phyloP scores from a whole-genome alignment of 257 asterid species.

The Striga asiatica region DNA sequence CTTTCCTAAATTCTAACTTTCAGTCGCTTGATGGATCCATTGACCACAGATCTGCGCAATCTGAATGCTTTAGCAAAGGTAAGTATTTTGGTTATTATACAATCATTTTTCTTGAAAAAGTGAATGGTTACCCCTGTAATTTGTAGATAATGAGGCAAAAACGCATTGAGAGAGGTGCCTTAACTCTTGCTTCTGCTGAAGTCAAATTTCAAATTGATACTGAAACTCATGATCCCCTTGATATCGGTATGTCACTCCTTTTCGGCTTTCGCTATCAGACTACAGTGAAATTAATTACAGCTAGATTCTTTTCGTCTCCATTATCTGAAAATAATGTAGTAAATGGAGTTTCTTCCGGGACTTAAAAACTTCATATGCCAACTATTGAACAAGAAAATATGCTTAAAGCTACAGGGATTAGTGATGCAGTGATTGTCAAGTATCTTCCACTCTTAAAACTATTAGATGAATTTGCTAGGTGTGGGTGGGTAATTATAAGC shows the following conservation, averaged over 20 bases:
- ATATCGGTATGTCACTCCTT: slow-evolving; percentile 54
- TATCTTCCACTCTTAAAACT: neutral
- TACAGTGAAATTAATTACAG: neutral
- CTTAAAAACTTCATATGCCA: slow-evolving; percentile 8
- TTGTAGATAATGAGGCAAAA: slow-evolving; percentile 92
- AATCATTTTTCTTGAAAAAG: neutral
- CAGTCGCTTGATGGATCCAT: slow-evolving; percentile 91
- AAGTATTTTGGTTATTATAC: slow-evolving; percentile 9
- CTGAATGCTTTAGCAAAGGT: slow-evolving; percentile 93
- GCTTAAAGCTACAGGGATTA: neutral
- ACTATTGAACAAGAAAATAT: neutral
- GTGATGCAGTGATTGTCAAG: neutral
- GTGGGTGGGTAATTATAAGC: neutral
- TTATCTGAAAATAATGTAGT: slow-evolving; percentile 9
- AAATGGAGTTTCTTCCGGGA: no score
- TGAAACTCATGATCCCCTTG: slow-evolving; percentile 98
- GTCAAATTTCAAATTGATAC: slow-evolving; percentile 96
- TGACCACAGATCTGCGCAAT: slow-evolving; percentile 86
- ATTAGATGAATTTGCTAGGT: neutral
- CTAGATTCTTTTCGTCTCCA: neutral
- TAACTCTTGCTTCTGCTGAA: slow-evolving; percentile 99
- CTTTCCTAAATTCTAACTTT: slow-evolving; percentile 12
- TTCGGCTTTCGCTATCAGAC: no score
- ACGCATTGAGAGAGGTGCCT: slow-evolving; percentile 94
- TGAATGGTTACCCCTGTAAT: slow-evolving; percentile 13